Base-by-base conservation (phyloP, 495 filamentous ascomycete species). In the Xylaria longipes region DNA sequence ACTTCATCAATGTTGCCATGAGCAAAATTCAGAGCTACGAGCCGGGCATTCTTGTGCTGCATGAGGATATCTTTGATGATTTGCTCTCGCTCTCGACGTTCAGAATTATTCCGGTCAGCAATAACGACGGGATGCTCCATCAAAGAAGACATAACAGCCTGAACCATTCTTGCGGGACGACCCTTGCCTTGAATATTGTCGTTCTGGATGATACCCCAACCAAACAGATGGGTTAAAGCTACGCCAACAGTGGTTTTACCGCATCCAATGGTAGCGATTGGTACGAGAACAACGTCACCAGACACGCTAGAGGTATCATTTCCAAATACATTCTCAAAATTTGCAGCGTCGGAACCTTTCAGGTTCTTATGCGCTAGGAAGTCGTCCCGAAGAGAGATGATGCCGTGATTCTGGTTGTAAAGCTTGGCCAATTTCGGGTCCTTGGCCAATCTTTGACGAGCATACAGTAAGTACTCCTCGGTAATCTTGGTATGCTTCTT, bases 121-220 rank as follows among this genome's bases (percentile, higher is more conserved):
- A 97, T 92, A 45, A 97, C 94, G 2, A 91, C 96, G 0, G 91
- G 88, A 46, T 84, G 77, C 0, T 84, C 80, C 5, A 84, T 80
- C 20, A 98, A 82, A 31, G 84, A 78, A 46, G 89, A 86, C 60
- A 88, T 83, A 58, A 95, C 83, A 20, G 89, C 88, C 27, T 88
- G 82, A 11, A 90, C 91, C 77, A 98, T 98, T 39, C 85, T 84
- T 68, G 89, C 86, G 6, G 93, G 91, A 39, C 94, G 91, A 63
- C 85, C 85, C 78, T 90, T 89, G 65, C 92, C 92, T n/a, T 86
- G 87, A 61, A 99, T 95, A 77, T 98, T 97, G 81, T 99, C 96
- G 76, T 99, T 99, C 77, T 99, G 96, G 48, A 98, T 85, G 79
- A 98, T 94, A 37, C 92, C 95, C 94, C 96, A 99, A 56, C 86